Evolutionary conservation across 2,329 filamentous ascomycete species (phyloP).

Genomic region (Trichoderma sp.): DNA sequence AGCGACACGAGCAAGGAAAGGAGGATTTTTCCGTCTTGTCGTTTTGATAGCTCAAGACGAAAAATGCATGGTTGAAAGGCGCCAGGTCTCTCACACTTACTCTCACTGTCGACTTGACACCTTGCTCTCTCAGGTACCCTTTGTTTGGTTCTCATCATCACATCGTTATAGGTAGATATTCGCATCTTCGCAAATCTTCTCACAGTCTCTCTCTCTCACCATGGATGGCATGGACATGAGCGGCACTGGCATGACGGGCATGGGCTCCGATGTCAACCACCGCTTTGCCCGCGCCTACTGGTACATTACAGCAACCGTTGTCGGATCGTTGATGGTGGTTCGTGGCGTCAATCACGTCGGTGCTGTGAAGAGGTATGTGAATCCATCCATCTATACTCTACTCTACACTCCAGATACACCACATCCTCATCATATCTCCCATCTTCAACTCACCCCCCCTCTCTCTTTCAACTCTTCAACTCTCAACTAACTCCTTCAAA

Average conservation of each 20-base stretch:
- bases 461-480: background rate
- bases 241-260: slow-evolving; percentile 35
- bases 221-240: slow-evolving; percentile 25
- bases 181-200: background rate
- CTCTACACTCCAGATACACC: background rate
- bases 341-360: slow-evolving; percentile 46
- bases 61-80: background rate
- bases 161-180: background rate
- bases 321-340: slow-evolving; percentile 42
- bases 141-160: background rate
- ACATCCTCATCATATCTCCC: background rate
- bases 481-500: background rate
- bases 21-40: background rate
- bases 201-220: background rate
- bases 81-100: background rate
- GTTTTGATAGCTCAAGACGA: background rate
- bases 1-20: background rate
- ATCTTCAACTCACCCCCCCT: background rate
- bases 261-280: slow-evolving; percentile 46
- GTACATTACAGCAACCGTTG: slow-evolving; percentile 54
- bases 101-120: background rate
- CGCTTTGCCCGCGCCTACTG: slow-evolving; percentile 55
- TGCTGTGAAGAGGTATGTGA: slow-evolving; percentile 40
- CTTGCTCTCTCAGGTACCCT: background rate
- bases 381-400: too few relatives aligned